A percentile compares a stretch with the other conserved stretches of the same genome.
These are phyloP conservation scores for Novymonas esmeraldas DNA, from an alignment of 208 protist species.

Conservation along the genomic window DNA sequence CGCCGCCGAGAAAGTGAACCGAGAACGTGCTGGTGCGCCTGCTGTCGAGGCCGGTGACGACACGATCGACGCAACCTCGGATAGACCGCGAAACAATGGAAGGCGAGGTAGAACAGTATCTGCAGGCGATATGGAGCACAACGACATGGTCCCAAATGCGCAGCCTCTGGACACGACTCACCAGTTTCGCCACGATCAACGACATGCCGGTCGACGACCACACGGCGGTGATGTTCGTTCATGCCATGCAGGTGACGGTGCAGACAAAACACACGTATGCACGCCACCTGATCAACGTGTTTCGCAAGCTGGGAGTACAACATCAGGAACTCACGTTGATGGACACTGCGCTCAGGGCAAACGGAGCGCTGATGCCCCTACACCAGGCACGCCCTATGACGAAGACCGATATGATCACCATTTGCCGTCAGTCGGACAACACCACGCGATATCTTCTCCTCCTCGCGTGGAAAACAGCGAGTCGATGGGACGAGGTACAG, in stretches of 20 bases:
- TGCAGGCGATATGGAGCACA: constrained; percentile 6
- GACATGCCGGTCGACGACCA: too few species aligned
- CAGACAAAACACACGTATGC: constrained; percentile 15
- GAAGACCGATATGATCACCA: constrained; percentile 2
- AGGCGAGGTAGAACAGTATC: not conserved
- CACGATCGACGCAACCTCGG: too few species aligned
- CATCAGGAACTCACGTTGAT: constrained; percentile 6
- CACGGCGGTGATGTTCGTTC: constrained; percentile 3
- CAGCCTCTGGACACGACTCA: constrained; percentile 14
- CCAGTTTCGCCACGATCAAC: constrained; percentile 6
- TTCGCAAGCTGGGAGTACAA: constrained; percentile 5
- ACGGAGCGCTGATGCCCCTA: constrained; percentile 1
- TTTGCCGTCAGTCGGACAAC: not conserved
- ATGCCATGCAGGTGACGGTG: constrained; percentile 1
- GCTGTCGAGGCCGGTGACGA: too few species aligned
- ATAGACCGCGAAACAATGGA: not conserved
- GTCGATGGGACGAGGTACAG: constrained; percentile 19
- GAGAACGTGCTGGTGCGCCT: too few species aligned
- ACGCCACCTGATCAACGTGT: constrained; percentile 19
- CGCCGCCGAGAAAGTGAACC: too few species aligned
- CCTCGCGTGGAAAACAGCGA: constrained; percentile 25
- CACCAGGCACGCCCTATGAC: constrained; percentile 8
- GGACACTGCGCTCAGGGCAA: constrained; percentile 5
- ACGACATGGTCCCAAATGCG: constrained; percentile 11
- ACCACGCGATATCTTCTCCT: not conserved